These are phyloP conservation scores for Penicillium robsamsonii DNA, from an alignment of 495 filamentous ascomycete genomes.

Conservation along the genomic window DNA sequence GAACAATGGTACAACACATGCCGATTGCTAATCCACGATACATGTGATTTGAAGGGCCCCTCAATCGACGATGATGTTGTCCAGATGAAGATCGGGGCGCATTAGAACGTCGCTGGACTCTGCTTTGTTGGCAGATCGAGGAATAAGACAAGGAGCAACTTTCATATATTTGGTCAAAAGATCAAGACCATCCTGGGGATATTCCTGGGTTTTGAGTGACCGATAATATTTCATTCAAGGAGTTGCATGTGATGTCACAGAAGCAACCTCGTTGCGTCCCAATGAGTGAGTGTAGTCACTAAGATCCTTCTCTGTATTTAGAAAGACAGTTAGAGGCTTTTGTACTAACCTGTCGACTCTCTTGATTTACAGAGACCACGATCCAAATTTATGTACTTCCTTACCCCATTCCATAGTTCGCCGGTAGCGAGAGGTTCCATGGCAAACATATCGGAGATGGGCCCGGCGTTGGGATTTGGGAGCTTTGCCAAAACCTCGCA, in stretches of 20 bases:
- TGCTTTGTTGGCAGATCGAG: slow-evolving; percentile 15
- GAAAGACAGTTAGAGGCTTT: too few relatives aligned
- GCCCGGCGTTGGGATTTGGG: too few relatives aligned
- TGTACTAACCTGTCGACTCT: too few relatives aligned
- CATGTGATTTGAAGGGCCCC: slow-evolving; percentile 25
- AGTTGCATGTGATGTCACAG: slow-evolving; percentile 18
- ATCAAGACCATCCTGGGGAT: slow-evolving; percentile 16
- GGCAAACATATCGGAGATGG: too few relatives aligned
- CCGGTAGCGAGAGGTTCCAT: too few relatives aligned
- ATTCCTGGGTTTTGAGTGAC: slow-evolving; percentile 9
- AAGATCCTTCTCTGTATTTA: slow-evolving; percentile 15
- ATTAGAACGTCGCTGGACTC: slow-evolving; percentile 24
- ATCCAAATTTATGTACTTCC: too few relatives aligned
- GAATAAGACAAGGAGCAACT: slow-evolving; percentile 16
- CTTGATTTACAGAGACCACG: too few relatives aligned
- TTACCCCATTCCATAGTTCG: too few relatives aligned
- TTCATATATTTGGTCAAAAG: slow-evolving; percentile 22
- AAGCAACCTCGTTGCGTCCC: slow-evolving; percentile 22
- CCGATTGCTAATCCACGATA: slow-evolving; percentile 39
- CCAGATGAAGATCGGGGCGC: slow-evolving; percentile 42
- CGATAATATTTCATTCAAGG: slow-evolving; percentile 22
- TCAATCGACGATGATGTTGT: slow-evolving; percentile 41
- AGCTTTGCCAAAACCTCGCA: too few relatives aligned
- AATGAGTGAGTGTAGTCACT: slow-evolving; percentile 20
- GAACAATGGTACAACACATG: slow-evolving; percentile 29